Percentiles rank a stretch among this genome's conserved stretches.
Conservation (phyloP, 1,284 basidiomycete genomes). For the Sparassis latifolia region DNA sequence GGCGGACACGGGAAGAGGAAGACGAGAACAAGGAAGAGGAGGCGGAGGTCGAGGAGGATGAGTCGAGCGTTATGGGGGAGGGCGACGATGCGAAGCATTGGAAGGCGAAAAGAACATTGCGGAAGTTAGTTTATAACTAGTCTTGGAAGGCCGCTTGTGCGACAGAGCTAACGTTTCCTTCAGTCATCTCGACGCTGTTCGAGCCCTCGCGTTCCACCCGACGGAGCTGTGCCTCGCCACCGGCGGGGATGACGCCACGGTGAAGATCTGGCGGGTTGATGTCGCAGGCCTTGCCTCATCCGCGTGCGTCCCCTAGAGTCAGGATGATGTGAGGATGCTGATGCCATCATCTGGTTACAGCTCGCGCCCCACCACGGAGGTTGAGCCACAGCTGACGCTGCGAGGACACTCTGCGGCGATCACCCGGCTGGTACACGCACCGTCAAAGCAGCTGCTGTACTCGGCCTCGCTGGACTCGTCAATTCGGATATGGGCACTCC, state of each 20-base stretch:
- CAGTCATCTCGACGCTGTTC: constrained; percentile 91
- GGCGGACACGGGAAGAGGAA: constrained; percentile 37
- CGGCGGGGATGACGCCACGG: constrained; percentile 91
- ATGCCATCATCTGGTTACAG: constrained; percentile 29
- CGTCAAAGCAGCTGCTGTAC: constrained; percentile 72
- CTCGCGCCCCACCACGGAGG: constrained; percentile 64
- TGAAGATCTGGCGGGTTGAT: constrained; percentile 94
- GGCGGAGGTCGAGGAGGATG: constrained; percentile 39
- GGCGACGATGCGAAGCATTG: constrained; percentile 72
- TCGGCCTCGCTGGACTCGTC: constrained; percentile 92
- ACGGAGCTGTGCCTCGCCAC: constrained; percentile 80
- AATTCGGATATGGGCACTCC: constrained; percentile 87
- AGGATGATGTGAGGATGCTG: constrained; percentile 8
- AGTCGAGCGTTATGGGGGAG: constrained; percentile 54
- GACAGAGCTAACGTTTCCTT: constrained; percentile 18
- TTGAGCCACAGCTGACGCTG: constrained; percentile 87
- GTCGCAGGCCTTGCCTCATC: constrained; percentile 64
- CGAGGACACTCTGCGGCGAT: constrained; percentile 93
- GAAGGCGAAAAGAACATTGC: constrained; percentile 78
- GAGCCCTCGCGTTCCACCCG: constrained; percentile 84
- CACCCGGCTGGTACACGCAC: constrained; percentile 83
- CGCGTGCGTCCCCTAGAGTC: constrained; percentile 41
- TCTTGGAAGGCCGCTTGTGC: constrained; percentile 8
- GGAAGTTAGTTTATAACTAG: constrained; percentile 61
- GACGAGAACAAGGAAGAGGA: constrained; percentile 48